Evolutionary conservation across 2,329 filamentous ascomycete genomes (phyloP).

Genomic region (Monosporascus cannonballus): DNA sequence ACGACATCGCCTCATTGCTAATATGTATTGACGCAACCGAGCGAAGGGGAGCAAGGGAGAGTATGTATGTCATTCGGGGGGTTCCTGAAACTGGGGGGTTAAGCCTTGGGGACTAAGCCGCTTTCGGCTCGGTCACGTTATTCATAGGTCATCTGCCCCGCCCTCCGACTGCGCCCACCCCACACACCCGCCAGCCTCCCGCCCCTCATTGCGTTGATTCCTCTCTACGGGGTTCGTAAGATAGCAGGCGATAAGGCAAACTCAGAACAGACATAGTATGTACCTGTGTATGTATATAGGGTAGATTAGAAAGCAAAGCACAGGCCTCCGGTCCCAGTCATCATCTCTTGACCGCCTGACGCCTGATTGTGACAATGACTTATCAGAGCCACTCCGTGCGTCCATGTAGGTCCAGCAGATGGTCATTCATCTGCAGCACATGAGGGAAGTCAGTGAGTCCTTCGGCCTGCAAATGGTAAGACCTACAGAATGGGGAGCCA

Average conservation of each 20-base stretch:
- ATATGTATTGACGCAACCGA: neutral
- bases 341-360: neutral
- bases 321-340: neutral
- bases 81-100: neutral
- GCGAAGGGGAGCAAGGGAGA: neutral
- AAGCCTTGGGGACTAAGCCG: conserved; percentile 3
- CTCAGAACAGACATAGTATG: neutral
- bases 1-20: too few species aligned
- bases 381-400: too few species aligned
- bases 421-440: neutral
- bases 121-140: conserved; percentile 15
- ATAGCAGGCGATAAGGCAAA: neutral
- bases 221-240: too few species aligned
- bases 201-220: neutral
- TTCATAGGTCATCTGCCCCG: conserved; percentile 1
- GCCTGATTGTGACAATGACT: neutral
- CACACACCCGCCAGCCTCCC: neutral
- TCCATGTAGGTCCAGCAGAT: neutral
- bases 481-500: too few species aligned
- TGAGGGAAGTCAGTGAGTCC: neutral
- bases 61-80: too few species aligned
- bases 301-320: neutral
- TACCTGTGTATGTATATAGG: neutral
- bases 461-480: neutral
- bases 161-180: neutral